These are phyloP conservation scores for Hanseniaspora singularis DNA, from an alignment of 805 yeast genomes.

Conservation along the genomic window DNA sequence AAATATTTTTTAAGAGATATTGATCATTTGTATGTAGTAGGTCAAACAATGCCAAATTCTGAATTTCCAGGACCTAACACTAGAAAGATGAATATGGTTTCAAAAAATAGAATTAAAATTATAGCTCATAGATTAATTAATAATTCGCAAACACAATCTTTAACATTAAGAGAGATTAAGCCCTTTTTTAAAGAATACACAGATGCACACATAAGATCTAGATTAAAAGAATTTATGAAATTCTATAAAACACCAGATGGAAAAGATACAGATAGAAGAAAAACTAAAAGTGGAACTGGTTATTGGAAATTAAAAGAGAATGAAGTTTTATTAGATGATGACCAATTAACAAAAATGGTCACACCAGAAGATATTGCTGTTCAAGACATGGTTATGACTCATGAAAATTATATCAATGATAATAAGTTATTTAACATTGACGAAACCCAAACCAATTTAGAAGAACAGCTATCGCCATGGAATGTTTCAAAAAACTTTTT, in stretches of 20 bases:
- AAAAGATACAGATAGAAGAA: slow-evolving; percentile 31
- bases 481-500: slow-evolving; percentile 82
- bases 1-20: slow-evolving; percentile 58
- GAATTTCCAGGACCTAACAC: slow-evolving; percentile 98
- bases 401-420: slow-evolving; percentile 82
- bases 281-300: slow-evolving; percentile 32
- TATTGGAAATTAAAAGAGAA: slow-evolving; percentile 75
- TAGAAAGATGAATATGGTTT: slow-evolving; percentile 84
- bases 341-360: slow-evolving; percentile 67
- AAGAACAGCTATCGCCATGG: slow-evolving; percentile 90
- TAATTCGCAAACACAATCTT: slow-evolving; percentile 56
- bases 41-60: slow-evolving; percentile 84
- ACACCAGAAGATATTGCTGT: slow-evolving; percentile 83
- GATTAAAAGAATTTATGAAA: slow-evolving; percentile 95
- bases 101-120: slow-evolving; percentile 85
- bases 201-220: slow-evolving; percentile 92
- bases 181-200: slow-evolving; percentile 92
- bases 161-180: slow-evolving; percentile 77
- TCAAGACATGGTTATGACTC: slow-evolving; percentile 83
- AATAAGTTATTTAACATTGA: slow-evolving; percentile 43
- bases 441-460: slow-evolving; percentile 47
- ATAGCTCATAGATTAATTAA: slow-evolving; percentile 80
- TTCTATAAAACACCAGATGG: slow-evolving; percentile 89
- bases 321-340: slow-evolving; percentile 60
- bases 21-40: slow-evolving; percentile 70